Evolutionary conservation across 108 stramenopile genomes (phyloP).

Genomic region (Schizochytrium sp.): DNA sequence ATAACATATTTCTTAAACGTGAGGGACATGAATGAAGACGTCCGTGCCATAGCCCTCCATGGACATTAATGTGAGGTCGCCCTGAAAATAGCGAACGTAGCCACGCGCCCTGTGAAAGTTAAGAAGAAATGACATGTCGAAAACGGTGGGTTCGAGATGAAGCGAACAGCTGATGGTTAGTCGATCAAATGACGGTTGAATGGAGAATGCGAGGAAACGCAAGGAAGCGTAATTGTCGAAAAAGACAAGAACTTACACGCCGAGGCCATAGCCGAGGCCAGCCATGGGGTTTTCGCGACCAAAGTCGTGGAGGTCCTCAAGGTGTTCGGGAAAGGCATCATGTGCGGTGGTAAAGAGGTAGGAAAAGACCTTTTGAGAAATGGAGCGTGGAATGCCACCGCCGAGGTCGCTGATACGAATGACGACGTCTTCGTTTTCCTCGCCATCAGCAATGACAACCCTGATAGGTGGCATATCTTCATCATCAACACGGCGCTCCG

Average conservation of each 20-base stretch:
- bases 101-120: conserved; percentile 47
- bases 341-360: conserved; percentile 83
- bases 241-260: conserved; percentile 34
- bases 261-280: conserved; percentile 92
- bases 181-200: no score
- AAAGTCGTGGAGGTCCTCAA: conserved; percentile 62
- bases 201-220: no score
- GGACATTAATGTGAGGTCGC: conserved; percentile 85
- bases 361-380: conserved; percentile 76
- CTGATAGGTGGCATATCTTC: conserved; percentile 68
- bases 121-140: no score
- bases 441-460: conserved; percentile 86
- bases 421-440: conserved; percentile 93
- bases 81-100: conserved; percentile 95
- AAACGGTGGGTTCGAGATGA: no score
- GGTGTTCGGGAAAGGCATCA: not conserved
- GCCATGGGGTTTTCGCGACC: conserved; percentile 74
- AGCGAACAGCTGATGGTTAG: no score
- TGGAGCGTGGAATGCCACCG: conserved; percentile 88
- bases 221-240: no score
- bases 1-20: not conserved
- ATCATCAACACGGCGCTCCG: conserved; percentile 84
- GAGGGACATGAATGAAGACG: conserved; percentile 82
- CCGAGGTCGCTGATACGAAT: conserved; percentile 93
- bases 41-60: conserved; percentile 99